These are phyloP conservation scores for Falciphora oryzae DNA, from an alignment of 2,329 filamentous ascomycete species.

Conservation along the genomic window DNA sequence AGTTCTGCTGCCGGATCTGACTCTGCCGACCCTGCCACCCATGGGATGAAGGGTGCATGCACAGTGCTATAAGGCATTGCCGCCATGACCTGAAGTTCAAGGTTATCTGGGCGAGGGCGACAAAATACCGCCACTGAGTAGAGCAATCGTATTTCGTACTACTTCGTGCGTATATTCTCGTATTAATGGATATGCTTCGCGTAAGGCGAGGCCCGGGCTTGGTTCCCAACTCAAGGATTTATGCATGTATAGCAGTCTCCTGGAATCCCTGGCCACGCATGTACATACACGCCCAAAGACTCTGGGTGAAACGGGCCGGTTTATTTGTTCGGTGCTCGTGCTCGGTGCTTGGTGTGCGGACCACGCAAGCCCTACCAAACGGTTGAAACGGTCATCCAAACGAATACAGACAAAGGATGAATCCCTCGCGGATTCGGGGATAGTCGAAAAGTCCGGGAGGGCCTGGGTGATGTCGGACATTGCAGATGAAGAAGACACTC, in stretches of 20 bases:
- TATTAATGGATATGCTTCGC: no score
- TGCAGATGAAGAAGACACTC: no score
- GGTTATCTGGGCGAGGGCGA: fast-evolving
- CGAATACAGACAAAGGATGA: neutral
- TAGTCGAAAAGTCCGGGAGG: neutral
- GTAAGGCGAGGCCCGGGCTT: no score
- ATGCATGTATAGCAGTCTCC: no score
- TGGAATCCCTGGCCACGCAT: no score
- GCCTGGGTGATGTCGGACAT: neutral
- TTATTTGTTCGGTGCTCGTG: no score
- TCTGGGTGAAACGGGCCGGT: no score
- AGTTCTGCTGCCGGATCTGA: neutral
- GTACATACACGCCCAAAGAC: no score
- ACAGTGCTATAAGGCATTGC: neutral
- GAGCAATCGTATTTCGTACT: no score
- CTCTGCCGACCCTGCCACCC: neutral
- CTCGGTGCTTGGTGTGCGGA: neutral
- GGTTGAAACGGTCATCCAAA: neutral
- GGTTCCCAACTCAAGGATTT: no score
- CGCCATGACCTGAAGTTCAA: neutral
- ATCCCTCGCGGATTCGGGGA: neutral
- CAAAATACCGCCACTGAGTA: neutral
- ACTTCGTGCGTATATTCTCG: no score
- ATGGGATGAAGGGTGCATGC: neutral
- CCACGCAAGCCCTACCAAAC: neutral